Evolutionary conservation across 2,329 filamentous ascomycete species (phyloP).

Genomic region (Trichoderma asperellum): DNA sequence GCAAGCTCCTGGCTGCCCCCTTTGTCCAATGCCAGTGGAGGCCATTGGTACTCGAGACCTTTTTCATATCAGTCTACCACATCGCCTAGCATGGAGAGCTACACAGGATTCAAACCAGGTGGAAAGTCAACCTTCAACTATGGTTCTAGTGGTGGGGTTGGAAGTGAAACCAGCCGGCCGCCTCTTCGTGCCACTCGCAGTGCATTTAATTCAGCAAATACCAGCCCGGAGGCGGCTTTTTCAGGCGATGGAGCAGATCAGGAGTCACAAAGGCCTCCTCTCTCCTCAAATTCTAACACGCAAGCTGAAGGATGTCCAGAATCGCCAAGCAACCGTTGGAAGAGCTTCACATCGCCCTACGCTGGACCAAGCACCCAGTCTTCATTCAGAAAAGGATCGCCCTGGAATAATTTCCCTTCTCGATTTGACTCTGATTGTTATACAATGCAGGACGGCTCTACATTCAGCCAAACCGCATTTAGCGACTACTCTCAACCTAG

Average conservation of each 20-base stretch:
- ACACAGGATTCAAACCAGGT: slow-evolving; percentile 9
- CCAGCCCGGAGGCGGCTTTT: background rate
- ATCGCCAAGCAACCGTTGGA: slow-evolving; percentile 36
- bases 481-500: slow-evolving; percentile 37
- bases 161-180: background rate
- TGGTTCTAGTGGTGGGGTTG: background rate
- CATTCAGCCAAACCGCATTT: slow-evolving; percentile 22
- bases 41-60: slow-evolving; percentile 3
- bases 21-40: background rate
- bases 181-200: slow-evolving; percentile 25
- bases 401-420: slow-evolving; percentile 5
- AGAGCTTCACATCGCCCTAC: slow-evolving; percentile 32
- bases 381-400: slow-evolving; percentile 8
- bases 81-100: background rate
- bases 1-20: slow-evolving; percentile 10
- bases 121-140: slow-evolving; percentile 19
- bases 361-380: background rate
- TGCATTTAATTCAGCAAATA: slow-evolving; percentile 23
- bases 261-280: background rate
- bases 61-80: background rate
- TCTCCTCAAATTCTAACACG: slow-evolving; percentile 23
- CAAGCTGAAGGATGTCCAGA: slow-evolving; percentile 29
- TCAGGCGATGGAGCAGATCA: slow-evolving; percentile 2
- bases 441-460: slow-evolving; percentile 10
- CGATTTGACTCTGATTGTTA: slow-evolving; percentile 8